Evolutionary conservation across 2,329 filamentous ascomycete genomes (phyloP), one percentile per base, ranked within the genome.

Genomic region (Fusarium pilosicola): DNA sequence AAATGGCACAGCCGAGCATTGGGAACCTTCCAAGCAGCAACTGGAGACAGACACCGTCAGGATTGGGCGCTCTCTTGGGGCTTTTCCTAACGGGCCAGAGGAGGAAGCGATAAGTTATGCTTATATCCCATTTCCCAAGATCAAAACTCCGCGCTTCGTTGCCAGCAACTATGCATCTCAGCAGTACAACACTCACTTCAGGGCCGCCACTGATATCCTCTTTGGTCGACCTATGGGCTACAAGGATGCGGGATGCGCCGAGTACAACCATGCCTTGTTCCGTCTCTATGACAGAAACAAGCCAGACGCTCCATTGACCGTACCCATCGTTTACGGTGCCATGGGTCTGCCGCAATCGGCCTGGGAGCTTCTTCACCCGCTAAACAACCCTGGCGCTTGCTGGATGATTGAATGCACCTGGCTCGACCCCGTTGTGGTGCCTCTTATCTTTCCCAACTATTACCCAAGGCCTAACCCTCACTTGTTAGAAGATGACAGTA

Each of bases 101-200:
- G 28, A 58, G 2, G 51, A 62, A 17, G 65, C 61, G 13, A 39
- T 71, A 9, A 65, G 68, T 46, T 67, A 68, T 38, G 71, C 77
- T 3, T 79, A 78, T n/a, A 34, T 79, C 5, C 41, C 76, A 17
- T 74, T 79, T 34, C 77, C 77, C 34, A 65, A 69, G 26, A 48
- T 41, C 30, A 68, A 54, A 14, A 39, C 13, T 2, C 5, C 22
- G 3, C 36, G 11, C 7, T 77, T 77, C 26, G 30, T 34, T 14
- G 58, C 73, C 24, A 20, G 55, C 7, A 49, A 51, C 7, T 81
- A 76, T 67, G 78, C 69, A 5, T 70, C 74, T 18, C 75, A 80
- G 48, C 76, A 79, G 49, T 81, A 75, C 62, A 76, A 75, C 44
- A 58, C 57, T 1, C 76, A 77, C 32, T 55, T 82, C 24, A 68